Base-by-base conservation (phyloP, 2,329 filamentous ascomycete species). In the Anthostomella pinea region DNA sequence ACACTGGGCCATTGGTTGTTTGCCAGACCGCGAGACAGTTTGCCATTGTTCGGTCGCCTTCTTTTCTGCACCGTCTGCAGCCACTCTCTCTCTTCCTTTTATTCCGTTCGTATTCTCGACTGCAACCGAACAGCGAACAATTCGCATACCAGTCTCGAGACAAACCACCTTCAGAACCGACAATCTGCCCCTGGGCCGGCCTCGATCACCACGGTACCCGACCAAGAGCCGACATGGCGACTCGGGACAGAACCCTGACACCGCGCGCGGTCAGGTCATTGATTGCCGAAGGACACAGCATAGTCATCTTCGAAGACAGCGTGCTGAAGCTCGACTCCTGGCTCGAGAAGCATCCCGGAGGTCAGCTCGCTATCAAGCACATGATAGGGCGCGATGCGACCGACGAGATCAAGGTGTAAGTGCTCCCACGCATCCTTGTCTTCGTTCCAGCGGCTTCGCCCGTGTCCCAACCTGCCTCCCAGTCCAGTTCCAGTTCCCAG, bases 321-420 rank as follows among this genome's bases (percentile, higher is more conserved):
- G 70, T 77, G 11, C 62, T 82, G 47, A 65, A 68, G 38, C 69
- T 82, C 23, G 73, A 79, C 49, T 60, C 64, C 27, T 83, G 78
- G 79, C 66, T 81, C 47, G 56, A 70, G 36, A 69, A 62, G 38
- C 79, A 82, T 49, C 79, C 79, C 0, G 79, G 79, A 14, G 79
- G 79, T 20, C 62, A 66, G 10, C 60, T 81, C 17, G 73, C 77
- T 14, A 78, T 81, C 43, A 54, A 75, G 45, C 78, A 82, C 60
- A 80, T 79, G 73, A 71, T 79, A 4, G 75, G 75, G 37, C 68
- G 66, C 56, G 75, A 79, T 59, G 73, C 75, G 16, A 76, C 73
- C 14, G 72, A 77, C 51, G 75, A 79, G 53, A 78, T 79, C 49
- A 72, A 72, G 45, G 71, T 69, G 75, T 78, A 71, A 66, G 46